Evolutionary conservation across 2,329 filamentous ascomycete species (phyloP), one percentile per base, ranked within the genome.

Genomic region (Thelonectria discophora): DNA sequence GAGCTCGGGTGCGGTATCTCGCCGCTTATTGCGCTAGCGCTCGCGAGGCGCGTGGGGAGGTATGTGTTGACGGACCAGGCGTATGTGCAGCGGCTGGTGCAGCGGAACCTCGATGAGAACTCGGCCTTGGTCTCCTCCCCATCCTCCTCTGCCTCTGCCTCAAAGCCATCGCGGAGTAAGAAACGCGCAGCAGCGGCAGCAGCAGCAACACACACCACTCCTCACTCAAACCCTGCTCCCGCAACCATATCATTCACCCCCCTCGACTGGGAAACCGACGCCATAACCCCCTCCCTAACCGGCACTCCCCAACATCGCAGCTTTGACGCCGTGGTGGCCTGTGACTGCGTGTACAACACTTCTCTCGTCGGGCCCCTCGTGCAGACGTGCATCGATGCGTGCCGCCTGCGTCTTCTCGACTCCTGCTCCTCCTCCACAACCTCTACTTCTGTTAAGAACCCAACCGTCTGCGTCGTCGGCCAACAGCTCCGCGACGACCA

Each of bases 311-410:
- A 55, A 39, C 21, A 71, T 64, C 46, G 73, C 71, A 83, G 84
- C 59, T 90, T 95, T 67, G 90, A 96, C 71, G 78, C 88, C 13
- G 81, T 98, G 11, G 75, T 98, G 37, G 93, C 93, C 4, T 97
- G 93, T 73, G 95, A 99, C 76, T 97, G 94, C 76, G 90, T 99
- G 68, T 99, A 96, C 81, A 99, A 98, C 77, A 92, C 97, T 67
- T 86, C 90, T 2, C 84, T 98, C 3, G 86, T 98, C 21, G 80
- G 86, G 45, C 93, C 94, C 0, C 86, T 98, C 50, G 91, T 95
- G n/a, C 86, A 89, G 69, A 91, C 92, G 0, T 97, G 92, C 74
- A 86, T 82, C 6, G 91, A 96, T 64, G 83, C 88, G 21, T 97
- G 93, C 76, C 79, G 79, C 10, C 76, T 94, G 15, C 81, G 88